Evolutionary conservation across 148 eudicot species (phyloP).

Genomic region (Camellia sinensis): DNA sequence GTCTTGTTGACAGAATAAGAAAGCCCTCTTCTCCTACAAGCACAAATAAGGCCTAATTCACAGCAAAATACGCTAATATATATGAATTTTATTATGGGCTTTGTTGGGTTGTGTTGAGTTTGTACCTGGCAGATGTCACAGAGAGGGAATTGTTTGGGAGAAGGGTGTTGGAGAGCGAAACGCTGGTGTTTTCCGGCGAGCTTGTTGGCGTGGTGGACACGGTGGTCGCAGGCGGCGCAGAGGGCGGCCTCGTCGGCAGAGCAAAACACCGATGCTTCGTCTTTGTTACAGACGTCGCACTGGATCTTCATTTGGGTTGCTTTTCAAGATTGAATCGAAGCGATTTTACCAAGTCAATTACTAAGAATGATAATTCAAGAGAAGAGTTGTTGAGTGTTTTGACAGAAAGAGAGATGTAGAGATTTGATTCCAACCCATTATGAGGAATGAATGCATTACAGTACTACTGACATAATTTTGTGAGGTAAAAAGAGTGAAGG

Average conservation of each 20-base stretch:
- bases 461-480: too few species aligned
- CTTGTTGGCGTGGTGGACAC: constrained; percentile 70
- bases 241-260: constrained; percentile 66
- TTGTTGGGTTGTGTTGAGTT: background rate
- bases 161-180: constrained; percentile 50
- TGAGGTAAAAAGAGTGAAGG: too few species aligned
- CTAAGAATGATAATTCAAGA: too few species aligned
- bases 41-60: background rate
- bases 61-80: background rate
- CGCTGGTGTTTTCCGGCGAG: constrained; percentile 68
- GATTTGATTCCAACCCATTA: too few species aligned
- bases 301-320: constrained; percentile 54
- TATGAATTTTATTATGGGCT: too few species aligned
- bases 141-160: constrained; percentile 35
- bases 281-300: constrained; percentile 58
- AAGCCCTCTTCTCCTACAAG: constrained; percentile 68
- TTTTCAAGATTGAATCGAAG: background rate
- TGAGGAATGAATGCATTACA: too few species aligned
- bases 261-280: constrained; percentile 52
- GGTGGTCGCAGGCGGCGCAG: constrained; percentile 57
- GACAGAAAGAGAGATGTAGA: too few species aligned
- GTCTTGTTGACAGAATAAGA: constrained; percentile 79
- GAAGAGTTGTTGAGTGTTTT: too few species aligned
- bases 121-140: constrained; percentile 75
- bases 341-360: too few species aligned